A percentile compares a stretch with the other conserved stretches of the same genome.
phyloP scores from a whole-genome alignment of 495 filamentous ascomycete genomes.

The Darksidea phi region DNA sequence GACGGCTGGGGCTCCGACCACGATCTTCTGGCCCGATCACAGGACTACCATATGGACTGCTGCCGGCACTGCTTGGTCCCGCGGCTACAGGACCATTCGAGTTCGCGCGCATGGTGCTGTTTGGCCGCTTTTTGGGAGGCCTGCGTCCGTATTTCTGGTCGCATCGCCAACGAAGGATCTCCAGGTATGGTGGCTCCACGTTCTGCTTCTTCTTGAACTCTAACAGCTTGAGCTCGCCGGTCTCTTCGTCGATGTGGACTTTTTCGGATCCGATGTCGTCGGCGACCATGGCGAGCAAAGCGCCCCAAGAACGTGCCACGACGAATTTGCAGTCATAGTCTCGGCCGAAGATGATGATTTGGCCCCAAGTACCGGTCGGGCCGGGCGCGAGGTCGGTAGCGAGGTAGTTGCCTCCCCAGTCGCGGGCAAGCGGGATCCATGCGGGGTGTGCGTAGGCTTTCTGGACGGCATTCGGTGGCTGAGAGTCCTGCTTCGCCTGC shows the following conservation, averaged over 20 bases:
- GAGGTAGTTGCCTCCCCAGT: constrained; percentile 98
- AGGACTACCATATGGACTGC: constrained; percentile 43
- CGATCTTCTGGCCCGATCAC: constrained; percentile 37
- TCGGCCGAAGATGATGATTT: constrained; percentile 92
- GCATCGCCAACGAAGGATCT: constrained; percentile 88
- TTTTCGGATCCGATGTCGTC: constrained; percentile 87
- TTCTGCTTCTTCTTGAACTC: constrained; percentile 78
- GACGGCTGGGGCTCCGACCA: constrained; percentile 44
- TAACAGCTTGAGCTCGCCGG: constrained; percentile 81
- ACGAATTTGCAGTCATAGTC: constrained; percentile 99
- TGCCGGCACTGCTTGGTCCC: constrained; percentile 23
- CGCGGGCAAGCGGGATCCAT: constrained; percentile 94
- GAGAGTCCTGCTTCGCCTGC: constrained; percentile 78
- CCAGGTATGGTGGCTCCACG: constrained; percentile 91
- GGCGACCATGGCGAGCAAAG: constrained; percentile 80
- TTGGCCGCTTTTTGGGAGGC: constrained; percentile 33
- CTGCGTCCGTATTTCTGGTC: constrained; percentile 88
- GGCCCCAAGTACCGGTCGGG: constrained; percentile 87
- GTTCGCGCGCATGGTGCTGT: constrained; percentile 37
- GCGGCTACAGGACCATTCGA: constrained; percentile 35
- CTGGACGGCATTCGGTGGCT: constrained; percentile 81
- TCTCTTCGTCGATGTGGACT: constrained; percentile 87
- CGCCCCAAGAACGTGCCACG: constrained; percentile 85
- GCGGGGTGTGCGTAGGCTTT: constrained; percentile 91
- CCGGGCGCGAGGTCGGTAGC: constrained; percentile 93